phyloP scores from a whole-genome alignment of 2,329 filamentous ascomycete species.

The Cladophialophora exuberans region DNA sequence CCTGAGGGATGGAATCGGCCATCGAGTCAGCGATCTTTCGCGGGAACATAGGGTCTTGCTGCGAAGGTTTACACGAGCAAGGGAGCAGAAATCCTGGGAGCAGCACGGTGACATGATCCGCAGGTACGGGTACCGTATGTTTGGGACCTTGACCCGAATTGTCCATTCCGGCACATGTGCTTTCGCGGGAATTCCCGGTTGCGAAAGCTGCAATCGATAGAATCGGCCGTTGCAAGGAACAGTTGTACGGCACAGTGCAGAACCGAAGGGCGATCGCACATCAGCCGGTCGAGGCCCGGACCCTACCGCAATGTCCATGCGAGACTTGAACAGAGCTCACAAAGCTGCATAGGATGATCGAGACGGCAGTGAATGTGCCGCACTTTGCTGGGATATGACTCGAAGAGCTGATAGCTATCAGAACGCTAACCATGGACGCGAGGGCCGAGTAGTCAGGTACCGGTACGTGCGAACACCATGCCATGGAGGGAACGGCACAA shows the following conservation, averaged over 20 bases:
- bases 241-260: not conserved
- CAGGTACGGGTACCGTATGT: too few species aligned
- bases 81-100: too few species aligned
- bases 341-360: slow-evolving; percentile 4
- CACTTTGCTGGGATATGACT: not conserved
- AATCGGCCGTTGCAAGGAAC: not conserved
- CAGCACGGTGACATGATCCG: too few species aligned
- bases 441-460: slow-evolving; percentile 3
- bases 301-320: not conserved
- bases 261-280: slow-evolving; percentile 6
- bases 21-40: too few species aligned
- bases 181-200: not conserved
- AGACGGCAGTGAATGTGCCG: not conserved
- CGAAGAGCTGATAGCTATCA: not conserved
- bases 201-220: not conserved
- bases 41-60: too few species aligned
- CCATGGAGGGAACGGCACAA: not conserved
- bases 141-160: too few species aligned
- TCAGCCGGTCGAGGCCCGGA: not conserved
- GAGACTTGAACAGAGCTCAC: not conserved
- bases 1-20: too few species aligned
- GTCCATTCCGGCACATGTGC: not conserved
- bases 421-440: not conserved
- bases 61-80: too few species aligned
- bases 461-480: slow-evolving; percentile 5